Conservation (phyloP, 2,329 filamentous ascomycete genomes). For the Colletotrichum gloeosporioides region DNA sequence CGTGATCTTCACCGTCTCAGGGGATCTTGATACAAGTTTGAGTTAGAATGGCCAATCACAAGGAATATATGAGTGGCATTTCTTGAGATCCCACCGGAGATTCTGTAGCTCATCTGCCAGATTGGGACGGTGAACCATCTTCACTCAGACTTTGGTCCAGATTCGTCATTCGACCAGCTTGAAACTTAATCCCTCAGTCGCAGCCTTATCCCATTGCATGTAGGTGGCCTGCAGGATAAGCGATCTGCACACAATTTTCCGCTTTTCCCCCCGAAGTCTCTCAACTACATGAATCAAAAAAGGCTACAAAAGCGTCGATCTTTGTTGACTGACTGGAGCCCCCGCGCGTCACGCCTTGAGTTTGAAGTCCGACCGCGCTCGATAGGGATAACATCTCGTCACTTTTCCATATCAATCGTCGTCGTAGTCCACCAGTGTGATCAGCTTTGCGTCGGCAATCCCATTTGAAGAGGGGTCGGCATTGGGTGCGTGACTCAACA, state of each 20-base stretch:
- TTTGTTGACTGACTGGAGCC: background rate
- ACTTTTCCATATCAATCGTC: background rate
- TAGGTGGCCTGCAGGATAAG: background rate
- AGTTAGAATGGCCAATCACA: background rate
- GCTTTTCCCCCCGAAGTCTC: background rate
- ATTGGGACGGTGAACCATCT: background rate
- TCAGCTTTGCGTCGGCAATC: background rate
- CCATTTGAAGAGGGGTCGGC: background rate
- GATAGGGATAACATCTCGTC: background rate
- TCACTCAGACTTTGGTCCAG: background rate
- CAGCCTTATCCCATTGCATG: background rate
- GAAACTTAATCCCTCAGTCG: background rate
- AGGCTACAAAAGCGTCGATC: background rate
- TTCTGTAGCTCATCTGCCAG: background rate
- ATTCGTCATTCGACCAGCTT: background rate
- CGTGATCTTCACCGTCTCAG: background rate
- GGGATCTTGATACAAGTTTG: background rate
- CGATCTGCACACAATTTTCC: background rate
- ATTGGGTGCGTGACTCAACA: background rate
- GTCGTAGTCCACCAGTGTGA: background rate
- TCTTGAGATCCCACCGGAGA: background rate
- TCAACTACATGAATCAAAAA: background rate
- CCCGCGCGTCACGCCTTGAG: background rate
- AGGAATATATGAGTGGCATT: background rate
- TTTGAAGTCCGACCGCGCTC: background rate